Base-by-base conservation (phyloP, 1,284 basidiomycete species). In the Caloboletus inedulis region DNA sequence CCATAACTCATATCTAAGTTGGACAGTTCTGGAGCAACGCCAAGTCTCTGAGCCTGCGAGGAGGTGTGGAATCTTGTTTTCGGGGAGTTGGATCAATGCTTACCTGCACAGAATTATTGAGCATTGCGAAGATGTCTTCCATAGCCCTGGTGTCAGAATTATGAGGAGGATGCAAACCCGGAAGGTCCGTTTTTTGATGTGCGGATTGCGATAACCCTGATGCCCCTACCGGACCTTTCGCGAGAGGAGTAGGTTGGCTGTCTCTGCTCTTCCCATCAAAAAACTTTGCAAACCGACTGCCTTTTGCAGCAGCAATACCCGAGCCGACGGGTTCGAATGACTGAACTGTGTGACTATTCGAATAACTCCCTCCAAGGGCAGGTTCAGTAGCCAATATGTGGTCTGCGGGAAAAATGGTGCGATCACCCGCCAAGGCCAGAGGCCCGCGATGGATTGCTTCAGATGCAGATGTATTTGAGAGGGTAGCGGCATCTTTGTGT, bases 281-380 rank as follows among this genome's bases (percentile, higher is more conserved):
- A 65, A 89, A 89, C 64, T 89, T 91, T 30, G 87, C 88, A 65
- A 91, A 87, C 27, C 88, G 82, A 64, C 88, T 90, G 30, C 87
- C 87, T 67, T 84, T 88, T 30, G 74, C 75, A 34, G 74, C 69
- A 16, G 78, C 74, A 62, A 79, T 73, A 18, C 74, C 74, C 34
- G 71, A 69, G 35, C 56, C 49, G 4, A 51, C 50, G 33, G 59
- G 40, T 43, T 76, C 73, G 23, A 72, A 65, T 21, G 72, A 58
- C 42, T 65, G 57, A 34, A 63, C 59, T 29, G 65, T 52, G 19
- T 63, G 51, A 21, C 25, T 61, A 42, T 52, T 57, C 42, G 54
- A 49, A 54, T 66, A 54, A 33, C 58, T 48, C 4, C 52, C 60
- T 33, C 60, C 59, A 36, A 54, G 25, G 36, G 48, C 41, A 7